phyloP scores from a whole-genome alignment of 306 rosid genomes.

The Cyamopsis tetragonoloba region DNA sequence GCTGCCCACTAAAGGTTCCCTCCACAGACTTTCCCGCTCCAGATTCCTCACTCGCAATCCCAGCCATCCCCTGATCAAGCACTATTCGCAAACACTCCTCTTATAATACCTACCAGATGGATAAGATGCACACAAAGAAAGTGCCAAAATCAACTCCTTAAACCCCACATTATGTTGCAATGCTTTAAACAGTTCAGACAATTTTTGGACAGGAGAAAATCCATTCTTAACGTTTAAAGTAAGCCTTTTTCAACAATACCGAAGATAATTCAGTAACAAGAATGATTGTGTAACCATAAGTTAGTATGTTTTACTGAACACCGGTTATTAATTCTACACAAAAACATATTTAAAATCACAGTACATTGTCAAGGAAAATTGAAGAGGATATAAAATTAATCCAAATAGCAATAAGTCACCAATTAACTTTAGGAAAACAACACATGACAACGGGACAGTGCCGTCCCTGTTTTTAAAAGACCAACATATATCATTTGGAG shows the following conservation, averaged over 20 bases:
- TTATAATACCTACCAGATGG: conserved; percentile 31
- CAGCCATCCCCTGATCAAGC: conserved; percentile 70
- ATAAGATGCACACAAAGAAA: conserved; percentile 27
- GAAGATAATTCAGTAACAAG: background rate
- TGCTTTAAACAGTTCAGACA: conserved; percentile 8
- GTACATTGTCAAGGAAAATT: conserved; percentile 1
- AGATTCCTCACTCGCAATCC: conserved; percentile 69
- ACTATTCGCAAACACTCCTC: conserved; percentile 42
- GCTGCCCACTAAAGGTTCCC: conserved; percentile 71
- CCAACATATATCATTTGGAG: background rate
- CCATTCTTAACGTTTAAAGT: background rate
- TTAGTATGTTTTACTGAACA: background rate
- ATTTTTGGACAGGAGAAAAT: background rate
- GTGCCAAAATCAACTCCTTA: conserved; percentile 11
- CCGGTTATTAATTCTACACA: background rate
- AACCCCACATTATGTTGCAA: conserved; percentile 19
- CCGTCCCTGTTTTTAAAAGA: background rate
- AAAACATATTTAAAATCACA: background rate
- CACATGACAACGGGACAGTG: background rate
- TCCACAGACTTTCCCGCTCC: conserved; percentile 75
- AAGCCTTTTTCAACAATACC: background rate
- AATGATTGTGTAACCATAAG: background rate
- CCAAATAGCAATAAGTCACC: background rate
- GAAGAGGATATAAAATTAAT: background rate
- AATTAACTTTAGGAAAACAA: background rate